A percentile compares a stretch with the other conserved stretches of the same genome.
These are phyloP conservation scores for Physcomitrellopsis africana DNA, from an alignment of 225 moss, liverwort and hornwort species.

Conservation along the genomic window DNA sequence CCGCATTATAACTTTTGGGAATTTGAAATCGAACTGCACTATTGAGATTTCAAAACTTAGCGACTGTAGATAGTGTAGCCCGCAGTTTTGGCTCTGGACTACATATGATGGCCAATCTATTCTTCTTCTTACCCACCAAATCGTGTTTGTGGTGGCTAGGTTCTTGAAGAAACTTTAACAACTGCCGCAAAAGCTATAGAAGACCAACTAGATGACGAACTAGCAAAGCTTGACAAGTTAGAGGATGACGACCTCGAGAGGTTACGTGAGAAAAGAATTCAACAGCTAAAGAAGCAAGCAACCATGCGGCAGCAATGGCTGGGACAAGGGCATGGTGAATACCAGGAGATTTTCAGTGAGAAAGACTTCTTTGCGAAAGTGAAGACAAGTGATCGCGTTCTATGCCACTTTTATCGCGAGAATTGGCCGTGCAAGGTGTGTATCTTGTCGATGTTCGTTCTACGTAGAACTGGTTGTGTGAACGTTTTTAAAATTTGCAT, in stretches of 20 bases:
- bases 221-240: slow-evolving; percentile 83
- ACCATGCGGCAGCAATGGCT: slow-evolving; percentile 92
- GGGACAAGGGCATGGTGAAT: slow-evolving; percentile 87
- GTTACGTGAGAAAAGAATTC: slow-evolving; percentile 80
- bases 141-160: slow-evolving; percentile 47
- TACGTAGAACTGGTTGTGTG: neutral
- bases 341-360: slow-evolving; percentile 83
- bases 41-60: neutral
- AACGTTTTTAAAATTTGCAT: neutral
- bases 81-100: neutral
- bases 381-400: slow-evolving; percentile 89
- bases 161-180: slow-evolving; percentile 86
- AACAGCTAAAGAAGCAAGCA: slow-evolving; percentile 88
- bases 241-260: slow-evolving; percentile 89
- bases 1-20: neutral
- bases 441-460: neutral
- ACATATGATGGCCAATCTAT: neutral
- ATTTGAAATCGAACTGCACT: neutral
- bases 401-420: slow-evolving; percentile 94
- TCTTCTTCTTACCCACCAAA: slow-evolving; percentile 1
- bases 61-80: neutral
- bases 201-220: slow-evolving; percentile 90
- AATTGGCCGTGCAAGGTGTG: slow-evolving; percentile 98
- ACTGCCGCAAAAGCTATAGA: slow-evolving; percentile 94
- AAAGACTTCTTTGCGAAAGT: slow-evolving; percentile 94